Conservation (phyloP, 768 basidiomycete species). For the Lyophyllum shimeji region DNA sequence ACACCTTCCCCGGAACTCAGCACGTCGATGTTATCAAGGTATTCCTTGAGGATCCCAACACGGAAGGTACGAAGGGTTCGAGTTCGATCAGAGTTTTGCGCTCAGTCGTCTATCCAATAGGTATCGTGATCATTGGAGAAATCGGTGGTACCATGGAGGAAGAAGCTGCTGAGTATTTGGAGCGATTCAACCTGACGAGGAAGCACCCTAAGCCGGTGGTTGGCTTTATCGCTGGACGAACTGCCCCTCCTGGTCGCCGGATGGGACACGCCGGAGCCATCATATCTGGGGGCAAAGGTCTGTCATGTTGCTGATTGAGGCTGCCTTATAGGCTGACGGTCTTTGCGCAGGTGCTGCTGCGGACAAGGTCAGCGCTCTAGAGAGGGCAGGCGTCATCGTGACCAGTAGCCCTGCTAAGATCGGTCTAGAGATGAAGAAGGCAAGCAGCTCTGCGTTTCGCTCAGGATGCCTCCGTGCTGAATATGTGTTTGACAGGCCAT, state of each 20-base stretch:
- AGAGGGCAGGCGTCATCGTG: conserved; percentile 90
- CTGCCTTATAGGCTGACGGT: neutral
- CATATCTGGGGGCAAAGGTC: conserved; percentile 96
- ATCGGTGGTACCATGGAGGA: conserved; percentile 99
- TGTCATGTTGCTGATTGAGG: conserved; percentile 14
- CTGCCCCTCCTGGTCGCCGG: conserved; percentile 95
- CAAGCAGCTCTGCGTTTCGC: conserved; percentile 27
- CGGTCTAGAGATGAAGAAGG: conserved; percentile 87
- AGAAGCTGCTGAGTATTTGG: conserved; percentile 96
- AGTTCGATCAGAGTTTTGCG: neutral
- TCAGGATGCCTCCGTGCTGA: conserved; percentile 1
- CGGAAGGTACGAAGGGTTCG: conserved; percentile 63
- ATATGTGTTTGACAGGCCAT: conserved; percentile 54
- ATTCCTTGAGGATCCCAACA: conserved; percentile 91
- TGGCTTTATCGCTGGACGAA: conserved; percentile 96
- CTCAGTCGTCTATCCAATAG: conserved; percentile 31
- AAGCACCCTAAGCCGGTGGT: conserved; percentile 91
- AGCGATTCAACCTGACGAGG: conserved; percentile 88
- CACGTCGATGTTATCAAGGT: conserved; percentile 96
- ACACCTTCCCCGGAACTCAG: conserved; percentile 95
- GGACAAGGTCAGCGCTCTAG: conserved; percentile 91
- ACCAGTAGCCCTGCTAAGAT: conserved; percentile 96
- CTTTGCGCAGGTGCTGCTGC: conserved; percentile 72
- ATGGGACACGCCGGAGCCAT: conserved; percentile 99
- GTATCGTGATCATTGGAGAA: conserved; percentile 97